Base-by-base conservation (phyloP, 192 early-diverging fungal species). In the Gonapodya sp. region DNA sequence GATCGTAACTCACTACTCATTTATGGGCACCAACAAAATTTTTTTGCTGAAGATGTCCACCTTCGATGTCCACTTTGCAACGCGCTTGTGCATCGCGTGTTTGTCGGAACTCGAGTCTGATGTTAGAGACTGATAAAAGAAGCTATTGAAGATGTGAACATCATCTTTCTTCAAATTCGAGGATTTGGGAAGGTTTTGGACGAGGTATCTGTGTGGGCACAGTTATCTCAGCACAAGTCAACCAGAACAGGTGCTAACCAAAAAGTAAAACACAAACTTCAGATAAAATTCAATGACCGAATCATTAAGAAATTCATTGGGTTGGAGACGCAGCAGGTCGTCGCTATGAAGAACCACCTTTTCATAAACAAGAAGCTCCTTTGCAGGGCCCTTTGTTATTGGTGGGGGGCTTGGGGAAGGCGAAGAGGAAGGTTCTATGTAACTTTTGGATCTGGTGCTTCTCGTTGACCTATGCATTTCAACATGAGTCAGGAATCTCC, bases 251-350 rank as follows among this genome's bases (percentile, higher is more conserved):
- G n/a, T n/a, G n/a, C n/a, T n/a, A n/a, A n/a, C n/a, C n/a, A n/a
- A n/a, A n/a, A n/a, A n/a, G n/a, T n/a, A n/a, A n/a, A 46, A 79
- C 74, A 73, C 73, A 18, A 84, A 94, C 87, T 90, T 92, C 78
- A 95, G 83, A 73, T 93, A 94, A 83, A 96, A 95, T 81, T 97
- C 96, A 80, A 97, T 93, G 36, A 95, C 86, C 0, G 91, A 93
- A 86, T 97, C 96, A 86, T 97, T 97, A 72, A 97, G 86, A 84
- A 94, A 97, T 84, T 95, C 91, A 35, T 89, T 92, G 33, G 86
- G 84, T 36, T 89, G 82, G 79, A 96, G 84, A 34, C 95, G 86
- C 33, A 81, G 80, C 14, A 90, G 84, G 82, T 97, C 96, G 0
- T 92, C 86, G 1, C 85, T 86, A 8, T 34, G 75, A 77, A 77